Evolutionary conservation across 768 basidiomycete species (phyloP).

Genomic region (Lactarius evosmus): DNA sequence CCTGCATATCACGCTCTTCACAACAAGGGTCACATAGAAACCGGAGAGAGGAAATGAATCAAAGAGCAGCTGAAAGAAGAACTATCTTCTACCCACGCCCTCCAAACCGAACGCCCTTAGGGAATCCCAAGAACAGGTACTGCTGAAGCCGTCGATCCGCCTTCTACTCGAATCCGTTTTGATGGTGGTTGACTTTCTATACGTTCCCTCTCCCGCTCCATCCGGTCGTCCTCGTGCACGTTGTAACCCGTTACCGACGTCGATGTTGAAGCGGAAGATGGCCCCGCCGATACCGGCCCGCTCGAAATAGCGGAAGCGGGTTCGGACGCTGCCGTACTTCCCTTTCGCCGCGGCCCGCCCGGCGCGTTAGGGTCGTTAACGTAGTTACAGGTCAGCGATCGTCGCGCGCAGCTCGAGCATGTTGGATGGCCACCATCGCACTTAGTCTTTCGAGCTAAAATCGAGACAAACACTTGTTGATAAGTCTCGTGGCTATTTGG

Average conservation of each 20-base stretch:
- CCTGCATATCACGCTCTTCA: neutral
- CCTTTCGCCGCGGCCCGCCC: constrained; percentile 27
- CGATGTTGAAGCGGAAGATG: constrained; percentile 25
- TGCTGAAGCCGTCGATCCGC: constrained; percentile 21
- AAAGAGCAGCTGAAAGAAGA: neutral
- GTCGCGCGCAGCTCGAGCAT: constrained; percentile 78
- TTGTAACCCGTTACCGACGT: constrained; percentile 26
- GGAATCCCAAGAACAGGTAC: constrained; percentile 27
- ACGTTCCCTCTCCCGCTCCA: constrained; percentile 19
- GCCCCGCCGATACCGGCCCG: constrained; percentile 31
- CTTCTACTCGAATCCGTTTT: constrained; percentile 29
- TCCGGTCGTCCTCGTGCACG: constrained; percentile 18
- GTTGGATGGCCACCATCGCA: constrained; percentile 85
- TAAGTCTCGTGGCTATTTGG: constrained; percentile 4
- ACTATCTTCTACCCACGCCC: neutral
- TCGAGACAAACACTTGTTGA: constrained; percentile 10
- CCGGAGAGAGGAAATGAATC: neutral
- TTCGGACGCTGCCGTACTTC: constrained; percentile 26
- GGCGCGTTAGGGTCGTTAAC: constrained; percentile 55
- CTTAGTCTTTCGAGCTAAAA: constrained; percentile 78
- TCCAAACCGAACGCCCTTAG: neutral
- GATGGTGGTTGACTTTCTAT: constrained; percentile 22
- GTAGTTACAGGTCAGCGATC: constrained; percentile 75
- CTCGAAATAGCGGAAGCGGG: constrained; percentile 31
- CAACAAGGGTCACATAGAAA: constrained; percentile 2